Conservation (phyloP, 2,329 filamentous ascomycete species). For the Beauveria varroae region DNA sequence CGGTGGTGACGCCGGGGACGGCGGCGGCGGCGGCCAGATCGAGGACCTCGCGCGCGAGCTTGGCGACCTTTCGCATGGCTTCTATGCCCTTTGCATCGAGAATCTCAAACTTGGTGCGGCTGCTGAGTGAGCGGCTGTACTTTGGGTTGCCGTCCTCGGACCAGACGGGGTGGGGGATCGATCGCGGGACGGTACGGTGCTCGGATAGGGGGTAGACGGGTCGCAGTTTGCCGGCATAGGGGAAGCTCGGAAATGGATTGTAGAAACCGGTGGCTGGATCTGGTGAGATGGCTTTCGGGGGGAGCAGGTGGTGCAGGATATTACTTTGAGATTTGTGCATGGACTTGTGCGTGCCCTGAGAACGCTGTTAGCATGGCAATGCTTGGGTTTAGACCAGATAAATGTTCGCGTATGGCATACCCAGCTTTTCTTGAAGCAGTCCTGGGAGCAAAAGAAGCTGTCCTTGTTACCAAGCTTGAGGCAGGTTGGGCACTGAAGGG, state of each 20-base stretch:
- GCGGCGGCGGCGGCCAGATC: conserved; percentile 81
- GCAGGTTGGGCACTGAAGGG: conserved; percentile 90
- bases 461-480: conserved; percentile 80
- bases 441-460: conserved; percentile 95
- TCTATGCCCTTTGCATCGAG: conserved; percentile 74
- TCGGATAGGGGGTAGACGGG: conserved; percentile 81
- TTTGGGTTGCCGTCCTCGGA: conserved; percentile 71
- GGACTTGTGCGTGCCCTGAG: conserved; percentile 69
- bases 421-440: conserved; percentile 99
- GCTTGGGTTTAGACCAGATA: background rate
- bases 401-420: conserved; percentile 43
- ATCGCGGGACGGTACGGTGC: conserved; percentile 64
- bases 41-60: conserved; percentile 79
- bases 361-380: conserved; percentile 9
- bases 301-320: conserved; percentile 65
- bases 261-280: conserved; percentile 82
- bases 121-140: conserved; percentile 51
- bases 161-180: conserved; percentile 82
- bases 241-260: conserved; percentile 87
- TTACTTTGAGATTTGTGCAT: conserved; percentile 65
- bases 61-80: conserved; percentile 88
- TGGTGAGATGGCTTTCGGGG: conserved; percentile 80
- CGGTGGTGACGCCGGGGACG: conserved; percentile 89
- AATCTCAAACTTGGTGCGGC: conserved; percentile 74
- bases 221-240: conserved; percentile 72